Base-by-base conservation (phyloP, 2,329 filamentous ascomycete genomes). In the Orbilia oligospora region DNA sequence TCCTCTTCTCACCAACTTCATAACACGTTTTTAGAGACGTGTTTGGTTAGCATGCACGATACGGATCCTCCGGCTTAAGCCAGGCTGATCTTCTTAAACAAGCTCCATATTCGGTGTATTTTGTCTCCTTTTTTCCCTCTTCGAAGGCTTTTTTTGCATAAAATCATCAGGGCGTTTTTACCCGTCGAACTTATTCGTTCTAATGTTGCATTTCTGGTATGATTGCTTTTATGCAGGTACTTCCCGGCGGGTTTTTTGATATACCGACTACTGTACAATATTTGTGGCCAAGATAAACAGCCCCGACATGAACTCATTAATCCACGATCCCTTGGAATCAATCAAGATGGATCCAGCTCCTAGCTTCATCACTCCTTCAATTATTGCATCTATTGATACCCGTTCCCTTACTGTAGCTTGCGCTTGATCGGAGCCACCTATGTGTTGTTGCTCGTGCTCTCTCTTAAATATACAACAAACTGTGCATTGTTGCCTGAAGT, bases 121-220 rank as follows among this genome's bases (percentile, higher is more conserved):
- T 44, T 44, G 0, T 71, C 49, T 65, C n/a, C n/a, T n/a, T n/a
- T n/a, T n/a, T n/a, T 48, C 49, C 65, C 67, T 58, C 10, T n/a
- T 20, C 51, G 22, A 81, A 82, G 79, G 82, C 81, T 84, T 61
- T 36, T 36, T 27, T 48, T 61, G 80, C 46, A 36, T 70, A 10
- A 58, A 49, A 48, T 24, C 76, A 90, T 88, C 89, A 80, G 89
- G 56, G 73, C 73, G 73, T 77, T 77, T 70, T 77, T 63, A 70
- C 44, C 16, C 56, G 38, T 56, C 36, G 8, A 24, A 30, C 22
- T 30, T 71, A 22, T 48, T 58, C 55, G n/a, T 67, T 55, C 33
- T 49, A 22, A 56, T 71, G 73, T 71, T 58, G 55, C 46, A 76
- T 75, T 71, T 44, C 20, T 16, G 58, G 30, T 58, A 61, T 49